Conservation (phyloP, 2,329 filamentous ascomycete species). For the Cercospora janseana region DNA sequence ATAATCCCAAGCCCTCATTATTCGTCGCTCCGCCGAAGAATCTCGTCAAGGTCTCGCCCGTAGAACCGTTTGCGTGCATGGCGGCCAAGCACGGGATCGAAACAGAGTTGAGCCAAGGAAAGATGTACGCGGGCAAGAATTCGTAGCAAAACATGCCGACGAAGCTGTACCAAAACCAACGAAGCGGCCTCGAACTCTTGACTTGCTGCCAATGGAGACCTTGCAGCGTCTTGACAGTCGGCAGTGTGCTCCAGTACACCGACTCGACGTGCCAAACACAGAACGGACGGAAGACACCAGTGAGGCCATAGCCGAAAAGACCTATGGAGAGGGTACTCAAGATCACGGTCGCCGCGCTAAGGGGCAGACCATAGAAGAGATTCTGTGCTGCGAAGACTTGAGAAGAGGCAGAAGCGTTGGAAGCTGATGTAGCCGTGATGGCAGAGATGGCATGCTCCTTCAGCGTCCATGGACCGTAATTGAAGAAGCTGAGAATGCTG, state of each 20-base stretch:
- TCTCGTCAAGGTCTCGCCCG: constrained; percentile 46
- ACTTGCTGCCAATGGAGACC: constrained; percentile 55
- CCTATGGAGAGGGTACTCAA: constrained; percentile 55
- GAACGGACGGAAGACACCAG: constrained; percentile 18
- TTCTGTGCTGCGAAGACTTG: constrained; percentile 40
- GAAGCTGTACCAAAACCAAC: constrained; percentile 52
- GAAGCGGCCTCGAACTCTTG: constrained; percentile 52
- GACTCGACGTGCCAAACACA: not conserved
- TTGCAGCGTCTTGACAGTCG: constrained; percentile 55
- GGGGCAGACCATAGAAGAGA: constrained; percentile 52
- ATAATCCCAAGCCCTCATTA: constrained; percentile 54
- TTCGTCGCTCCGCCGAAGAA: constrained; percentile 54
- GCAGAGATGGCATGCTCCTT: constrained; percentile 52
- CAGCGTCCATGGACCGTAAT: constrained; percentile 52
- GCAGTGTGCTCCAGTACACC: constrained; percentile 44
- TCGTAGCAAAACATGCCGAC: constrained; percentile 52
- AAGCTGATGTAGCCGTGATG: constrained; percentile 29
- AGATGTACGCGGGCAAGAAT: constrained; percentile 56
- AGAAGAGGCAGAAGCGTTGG: constrained; percentile 46
- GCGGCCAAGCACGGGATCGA: constrained; percentile 56
- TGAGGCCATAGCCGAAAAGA: constrained; percentile 56
- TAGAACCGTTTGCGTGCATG: constrained; percentile 51
- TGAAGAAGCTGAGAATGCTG: constrained; percentile 47
- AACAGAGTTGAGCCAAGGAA: constrained; percentile 55
- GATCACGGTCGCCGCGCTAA: constrained; percentile 50